Base-by-base conservation (phyloP, 306 rosid species). In the Ormosia emarginata region DNA sequence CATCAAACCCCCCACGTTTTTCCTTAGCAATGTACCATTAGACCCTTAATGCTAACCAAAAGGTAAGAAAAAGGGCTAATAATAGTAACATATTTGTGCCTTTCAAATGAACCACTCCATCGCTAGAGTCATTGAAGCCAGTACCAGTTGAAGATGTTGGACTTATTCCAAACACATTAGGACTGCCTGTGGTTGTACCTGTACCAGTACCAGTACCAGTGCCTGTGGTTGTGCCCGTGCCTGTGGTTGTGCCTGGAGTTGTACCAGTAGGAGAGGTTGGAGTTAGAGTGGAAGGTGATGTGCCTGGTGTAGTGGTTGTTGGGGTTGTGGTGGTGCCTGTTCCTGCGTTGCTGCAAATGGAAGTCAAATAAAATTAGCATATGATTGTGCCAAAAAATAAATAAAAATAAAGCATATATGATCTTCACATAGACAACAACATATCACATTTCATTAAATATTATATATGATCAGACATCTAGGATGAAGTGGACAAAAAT, bases 111-210 rank as follows among this genome's bases (percentile, higher is more conserved):
- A 78, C 78, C 62, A 59, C 64, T 36, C 67, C 90, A 32, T 37
- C 85, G 17, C 39, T 71, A 0, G 85, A 52, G 62, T 86, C 87
- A 41, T 5, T 67, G 77, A 84, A 32, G 3, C 79, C 47, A 49
- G 86, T 79, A 6, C 86, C 82, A 53, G 89, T 83, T 29, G 91
- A 86, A n/a, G 90, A 87, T 3, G 92, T 8, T 13, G 98, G 98
- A 84, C 96, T 90, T 1, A 92, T 79, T 43, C 98, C 93, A 58
- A 89, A 88, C 74, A 87, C 79, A n/a, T 91, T 65, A 49, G 94
- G 81, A 52, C 61, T 67, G 0, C 95, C 91, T 8, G 75, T 74
- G 49, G 52, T 30, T 3, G 82, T 74, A 3, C 87, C 90, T 0
- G 86, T 70, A 3, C 80, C 68, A 0, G 83, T 82, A 0, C 70